phyloP scores from a whole-genome alignment of 108 stramenopile genomes.

The Fistulifera solaris region DNA sequence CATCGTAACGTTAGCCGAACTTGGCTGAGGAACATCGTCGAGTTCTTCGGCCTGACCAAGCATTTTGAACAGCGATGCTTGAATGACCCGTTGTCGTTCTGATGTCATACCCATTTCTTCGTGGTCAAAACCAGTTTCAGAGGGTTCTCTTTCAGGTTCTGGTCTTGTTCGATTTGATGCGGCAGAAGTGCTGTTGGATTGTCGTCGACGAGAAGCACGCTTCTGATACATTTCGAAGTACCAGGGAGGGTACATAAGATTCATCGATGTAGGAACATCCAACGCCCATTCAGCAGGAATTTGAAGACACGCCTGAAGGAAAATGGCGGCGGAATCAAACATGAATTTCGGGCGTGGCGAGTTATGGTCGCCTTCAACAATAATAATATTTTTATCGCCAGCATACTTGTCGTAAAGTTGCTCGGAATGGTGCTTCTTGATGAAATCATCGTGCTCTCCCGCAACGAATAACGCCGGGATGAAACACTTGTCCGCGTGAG shows the following conservation, averaged over 20 bases:
- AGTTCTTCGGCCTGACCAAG: conserved; percentile 55
- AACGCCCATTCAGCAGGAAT: conserved; percentile 72
- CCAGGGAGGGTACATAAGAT: conserved; percentile 80
- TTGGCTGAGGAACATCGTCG: too few relatives aligned
- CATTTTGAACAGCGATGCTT: conserved; percentile 83
- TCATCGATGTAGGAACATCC: conserved; percentile 70
- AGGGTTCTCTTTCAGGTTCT: background rate
- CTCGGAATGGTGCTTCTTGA: conserved; percentile 78
- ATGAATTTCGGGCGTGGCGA: conserved; percentile 90
- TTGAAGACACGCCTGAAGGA: conserved; percentile 82
- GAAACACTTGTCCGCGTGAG: conserved; percentile 85
- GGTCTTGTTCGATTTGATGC: too few relatives aligned
- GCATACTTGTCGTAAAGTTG: conserved; percentile 83
- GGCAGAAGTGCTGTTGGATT: background rate
- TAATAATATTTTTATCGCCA: conserved; percentile 94
- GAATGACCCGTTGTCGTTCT: conserved; percentile 77
- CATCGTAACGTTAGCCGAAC: too few relatives aligned
- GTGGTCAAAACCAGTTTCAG: conserved; percentile 32
- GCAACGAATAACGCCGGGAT: conserved; percentile 94
- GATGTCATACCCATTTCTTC: conserved; percentile 81
- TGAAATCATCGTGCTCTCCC: conserved; percentile 92
- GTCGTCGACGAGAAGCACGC: conserved; percentile 15
- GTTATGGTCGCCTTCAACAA: conserved; percentile 98
- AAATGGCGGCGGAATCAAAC: conserved; percentile 93
- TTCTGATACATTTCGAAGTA: conserved; percentile 48